Conservation (phyloP, 768 basidiomycete species). For the Amylocystis lapponica region DNA sequence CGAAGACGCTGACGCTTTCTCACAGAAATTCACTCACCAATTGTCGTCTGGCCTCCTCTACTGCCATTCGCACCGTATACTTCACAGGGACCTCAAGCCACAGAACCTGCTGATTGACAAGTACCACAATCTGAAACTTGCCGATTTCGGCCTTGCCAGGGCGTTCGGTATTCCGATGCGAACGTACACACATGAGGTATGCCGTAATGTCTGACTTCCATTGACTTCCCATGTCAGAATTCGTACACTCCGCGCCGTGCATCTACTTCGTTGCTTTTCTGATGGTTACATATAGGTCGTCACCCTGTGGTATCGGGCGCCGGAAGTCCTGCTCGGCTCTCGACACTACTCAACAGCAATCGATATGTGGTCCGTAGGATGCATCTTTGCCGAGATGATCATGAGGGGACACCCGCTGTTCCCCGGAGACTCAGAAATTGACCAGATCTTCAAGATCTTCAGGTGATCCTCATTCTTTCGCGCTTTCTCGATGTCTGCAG, state of each 20-base stretch:
- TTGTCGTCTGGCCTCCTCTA: constrained; percentile 87
- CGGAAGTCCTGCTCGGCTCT: constrained; percentile 92
- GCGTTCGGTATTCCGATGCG: constrained; percentile 98
- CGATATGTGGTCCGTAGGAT: constrained; percentile 99
- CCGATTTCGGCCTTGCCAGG: constrained; percentile 92
- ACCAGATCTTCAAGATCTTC: constrained; percentile 99
- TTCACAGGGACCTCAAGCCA: constrained; percentile 96
- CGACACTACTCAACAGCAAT: constrained; percentile 96
- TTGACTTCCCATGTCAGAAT: constrained; percentile 3
- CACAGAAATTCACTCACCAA: constrained; percentile 94
- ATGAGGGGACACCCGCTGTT: constrained; percentile 87
- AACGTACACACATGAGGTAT: constrained; percentile 98
- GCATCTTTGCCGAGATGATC: constrained; percentile 98
- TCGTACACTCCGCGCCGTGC: neutral
- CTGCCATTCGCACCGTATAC: constrained; percentile 91
- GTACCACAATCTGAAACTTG: constrained; percentile 87
- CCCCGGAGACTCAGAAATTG: constrained; percentile 99
- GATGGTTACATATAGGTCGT: constrained; percentile 67
- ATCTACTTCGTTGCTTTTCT: neutral
- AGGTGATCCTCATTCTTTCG: constrained; percentile 44
- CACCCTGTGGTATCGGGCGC: constrained; percentile 98
- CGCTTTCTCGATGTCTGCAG: neutral
- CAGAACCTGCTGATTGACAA: constrained; percentile 94
- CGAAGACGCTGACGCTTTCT: constrained; percentile 7
- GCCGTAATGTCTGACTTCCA: constrained; percentile 15